Evolutionary conservation across 73 alveolate genomes (phyloP).

Genomic region (Tetrahymena elliotti): DNA sequence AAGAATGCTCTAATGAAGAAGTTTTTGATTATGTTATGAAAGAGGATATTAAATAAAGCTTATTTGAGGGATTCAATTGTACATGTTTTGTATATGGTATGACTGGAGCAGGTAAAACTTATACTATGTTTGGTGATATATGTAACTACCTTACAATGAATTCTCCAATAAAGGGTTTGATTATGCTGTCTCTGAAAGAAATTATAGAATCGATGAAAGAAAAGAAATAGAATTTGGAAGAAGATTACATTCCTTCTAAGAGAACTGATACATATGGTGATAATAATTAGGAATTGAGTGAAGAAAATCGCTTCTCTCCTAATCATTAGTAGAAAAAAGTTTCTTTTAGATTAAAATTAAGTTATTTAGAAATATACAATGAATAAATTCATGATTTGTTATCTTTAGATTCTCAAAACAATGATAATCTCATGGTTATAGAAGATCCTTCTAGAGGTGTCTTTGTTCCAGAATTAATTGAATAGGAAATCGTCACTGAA

Average conservation of each 20-base stretch:
- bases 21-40: neutral
- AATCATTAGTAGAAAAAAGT: neutral
- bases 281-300: neutral
- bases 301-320: neutral
- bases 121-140: neutral
- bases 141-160: neutral
- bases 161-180: neutral
- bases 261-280: neutral
- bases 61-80: neutral
- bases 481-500: conserved; percentile 51
- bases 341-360: neutral
- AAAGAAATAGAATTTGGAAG: neutral
- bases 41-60: neutral
- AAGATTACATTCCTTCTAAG: neutral
- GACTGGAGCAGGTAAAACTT: neutral
- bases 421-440: conserved; percentile 51
- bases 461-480: conserved; percentile 58
- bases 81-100: neutral
- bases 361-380: neutral
- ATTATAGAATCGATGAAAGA: neutral
- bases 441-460: conserved; percentile 77
- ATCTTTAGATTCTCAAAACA: neutral
- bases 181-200: neutral
- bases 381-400: neutral
- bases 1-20: neutral